phyloP scores from a whole-genome alignment of 345 rosid species.

The Odontarrhena argentea region DNA sequence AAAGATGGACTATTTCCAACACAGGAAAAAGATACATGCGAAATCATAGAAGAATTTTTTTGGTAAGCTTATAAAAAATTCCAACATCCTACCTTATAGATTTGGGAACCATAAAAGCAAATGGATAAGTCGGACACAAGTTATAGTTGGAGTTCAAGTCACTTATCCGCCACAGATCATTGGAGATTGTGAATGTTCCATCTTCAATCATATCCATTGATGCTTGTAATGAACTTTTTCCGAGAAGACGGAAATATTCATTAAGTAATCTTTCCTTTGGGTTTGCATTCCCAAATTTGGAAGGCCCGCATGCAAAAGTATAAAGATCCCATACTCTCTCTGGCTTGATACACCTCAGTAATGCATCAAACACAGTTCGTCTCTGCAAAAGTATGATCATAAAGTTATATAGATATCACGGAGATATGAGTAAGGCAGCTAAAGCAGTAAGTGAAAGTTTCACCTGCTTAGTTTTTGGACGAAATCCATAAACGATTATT shows the following conservation, averaged over 20 bases:
- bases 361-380: constrained; percentile 66
- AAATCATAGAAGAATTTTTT: constrained; percentile 4
- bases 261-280: constrained; percentile 87
- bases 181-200: constrained; percentile 66
- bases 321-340: constrained; percentile 82
- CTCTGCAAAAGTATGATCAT: constrained; percentile 54
- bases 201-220: constrained; percentile 76
- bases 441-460: constrained; percentile 18
- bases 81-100: constrained; percentile 58
- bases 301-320: constrained; percentile 80
- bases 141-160: constrained; percentile 68
- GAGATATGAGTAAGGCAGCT: constrained; percentile 10
- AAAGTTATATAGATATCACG: constrained; percentile 8
- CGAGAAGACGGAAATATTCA: constrained; percentile 94
- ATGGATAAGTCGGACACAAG: constrained; percentile 84
- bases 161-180: constrained; percentile 88
- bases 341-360: constrained; percentile 67
- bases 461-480: constrained; percentile 88
- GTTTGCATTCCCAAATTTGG: constrained; percentile 62
- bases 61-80: background rate
- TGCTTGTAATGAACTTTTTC: constrained; percentile 58
- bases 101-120: constrained; percentile 87
- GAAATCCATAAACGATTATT: constrained; percentile 86
- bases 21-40: background rate
- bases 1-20: constrained; percentile 19